A percentile compares a stretch with the other conserved stretches of the same genome.
These are phyloP conservation scores for Apodospora peruviana DNA, from an alignment of 495 filamentous ascomycete species.

Conservation along the genomic window DNA sequence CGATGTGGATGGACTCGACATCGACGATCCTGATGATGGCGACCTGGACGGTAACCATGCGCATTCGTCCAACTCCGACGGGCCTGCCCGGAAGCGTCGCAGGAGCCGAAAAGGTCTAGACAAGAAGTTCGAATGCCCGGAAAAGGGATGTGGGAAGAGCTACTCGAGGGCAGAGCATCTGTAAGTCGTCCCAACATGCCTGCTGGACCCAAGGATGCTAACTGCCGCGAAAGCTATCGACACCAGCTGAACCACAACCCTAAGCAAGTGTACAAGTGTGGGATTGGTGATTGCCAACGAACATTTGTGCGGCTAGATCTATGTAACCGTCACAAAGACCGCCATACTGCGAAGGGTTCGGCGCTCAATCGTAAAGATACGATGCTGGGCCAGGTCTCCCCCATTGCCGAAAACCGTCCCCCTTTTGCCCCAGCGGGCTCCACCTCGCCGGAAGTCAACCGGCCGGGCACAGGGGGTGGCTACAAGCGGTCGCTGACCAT, in stretches of 20 bases:
- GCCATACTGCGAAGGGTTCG: slow-evolving; percentile 93
- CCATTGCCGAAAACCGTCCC: slow-evolving; percentile 38
- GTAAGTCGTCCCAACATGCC: slow-evolving; percentile 33
- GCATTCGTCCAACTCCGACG: slow-evolving; percentile 50
- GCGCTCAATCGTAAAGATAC: slow-evolving; percentile 89
- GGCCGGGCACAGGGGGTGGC: slow-evolving; percentile 36
- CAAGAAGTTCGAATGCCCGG: slow-evolving; percentile 91
- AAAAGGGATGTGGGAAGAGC: slow-evolving; percentile 87
- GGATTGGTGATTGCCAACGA: slow-evolving; percentile 85
- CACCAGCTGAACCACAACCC: slow-evolving; percentile 96
- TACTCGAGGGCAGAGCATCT: slow-evolving; percentile 97
- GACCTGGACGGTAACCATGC: slow-evolving; percentile 34
- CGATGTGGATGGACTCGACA: slow-evolving; percentile 35
- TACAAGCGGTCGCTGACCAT: slow-evolving; percentile 41
- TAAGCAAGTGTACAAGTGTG: slow-evolving; percentile 93
- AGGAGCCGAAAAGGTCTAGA: slow-evolving; percentile 83
- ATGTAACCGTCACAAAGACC: slow-evolving; percentile 86
- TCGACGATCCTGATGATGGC: slow-evolving; percentile 30
- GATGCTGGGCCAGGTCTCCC: slow-evolving; percentile 54
- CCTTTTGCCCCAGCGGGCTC: slow-evolving; percentile 37
- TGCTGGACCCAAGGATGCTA: slow-evolving; percentile 10
- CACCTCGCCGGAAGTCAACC: slow-evolving; percentile 47
- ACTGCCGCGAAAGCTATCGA: slow-evolving; percentile 50
- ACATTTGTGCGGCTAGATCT: slow-evolving; percentile 93
- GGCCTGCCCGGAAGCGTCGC: slow-evolving; percentile 63